Conservation (phyloP, 371 early-diverging fungal genomes). For the Mortierella sp. region DNA sequence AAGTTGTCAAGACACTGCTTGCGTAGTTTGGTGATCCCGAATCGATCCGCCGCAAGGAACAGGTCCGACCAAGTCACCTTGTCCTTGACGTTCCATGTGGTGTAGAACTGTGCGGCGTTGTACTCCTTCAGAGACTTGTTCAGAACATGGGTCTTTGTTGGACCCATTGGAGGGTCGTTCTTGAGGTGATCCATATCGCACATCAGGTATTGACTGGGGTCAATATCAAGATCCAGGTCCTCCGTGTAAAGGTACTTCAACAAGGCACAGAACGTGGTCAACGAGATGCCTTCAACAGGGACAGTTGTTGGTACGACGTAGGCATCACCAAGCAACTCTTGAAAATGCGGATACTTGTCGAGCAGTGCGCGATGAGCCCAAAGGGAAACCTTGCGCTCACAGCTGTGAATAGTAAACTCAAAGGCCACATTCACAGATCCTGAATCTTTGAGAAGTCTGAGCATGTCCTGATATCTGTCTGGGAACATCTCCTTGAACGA, state of each 20-base stretch:
- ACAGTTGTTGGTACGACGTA: too few species aligned
- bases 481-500: neutral
- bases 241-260: too few species aligned
- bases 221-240: too few species aligned
- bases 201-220: too few species aligned
- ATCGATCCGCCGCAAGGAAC: constrained; percentile 9
- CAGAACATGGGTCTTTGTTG: too few species aligned
- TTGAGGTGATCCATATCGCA: too few species aligned
- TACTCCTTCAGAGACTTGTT: neutral
- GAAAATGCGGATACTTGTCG: neutral
- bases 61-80: neutral
- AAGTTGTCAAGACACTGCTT: neutral
- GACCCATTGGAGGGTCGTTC: too few species aligned
- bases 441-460: constrained; percentile 5
- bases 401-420: constrained; percentile 5
- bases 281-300: too few species aligned
- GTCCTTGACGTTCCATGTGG: neutral
- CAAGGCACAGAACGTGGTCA: too few species aligned
- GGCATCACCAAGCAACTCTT: neutral
- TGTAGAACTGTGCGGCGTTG: neutral
- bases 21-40: constrained; percentile 2
- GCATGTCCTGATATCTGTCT: neutral
- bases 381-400: neutral
- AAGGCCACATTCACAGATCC: constrained; percentile 11
- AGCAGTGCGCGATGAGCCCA: constrained; percentile 9